Conservation (phyloP, 106 monocot species). For the Xerophyta viscosa region DNA sequence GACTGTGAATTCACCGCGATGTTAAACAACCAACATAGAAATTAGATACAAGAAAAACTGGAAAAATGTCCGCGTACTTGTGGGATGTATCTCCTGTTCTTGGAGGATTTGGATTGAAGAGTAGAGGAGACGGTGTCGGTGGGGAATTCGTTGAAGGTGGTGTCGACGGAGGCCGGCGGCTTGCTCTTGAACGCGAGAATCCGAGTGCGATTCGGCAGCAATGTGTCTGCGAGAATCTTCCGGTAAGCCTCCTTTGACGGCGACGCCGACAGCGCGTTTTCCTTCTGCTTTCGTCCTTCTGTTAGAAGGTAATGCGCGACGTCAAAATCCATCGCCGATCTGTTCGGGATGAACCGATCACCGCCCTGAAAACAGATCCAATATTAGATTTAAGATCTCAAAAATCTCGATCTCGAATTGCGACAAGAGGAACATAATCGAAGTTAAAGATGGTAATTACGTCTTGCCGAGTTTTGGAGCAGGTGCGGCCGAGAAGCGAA, state of each 20-base stretch:
- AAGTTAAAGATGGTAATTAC: too few species aligned
- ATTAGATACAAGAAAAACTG: background rate
- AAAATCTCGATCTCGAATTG: too few species aligned
- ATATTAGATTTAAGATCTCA: too few species aligned
- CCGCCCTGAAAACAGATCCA: too few species aligned
- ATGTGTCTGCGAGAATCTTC: constrained; percentile 27
- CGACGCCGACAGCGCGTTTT: constrained; percentile 23
- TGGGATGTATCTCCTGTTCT: constrained; percentile 44
- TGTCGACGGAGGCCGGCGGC: constrained; percentile 11
- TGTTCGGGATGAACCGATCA: constrained; percentile 62
- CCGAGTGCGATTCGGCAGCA: constrained; percentile 29
- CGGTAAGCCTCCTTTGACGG: constrained; percentile 43
- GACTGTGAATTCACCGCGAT: background rate
- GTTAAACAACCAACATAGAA: background rate
- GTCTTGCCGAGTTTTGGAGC: too few species aligned
- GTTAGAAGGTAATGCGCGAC: constrained; percentile 43
- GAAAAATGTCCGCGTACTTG: constrained; percentile 20
- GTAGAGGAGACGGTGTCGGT: constrained; percentile 12
- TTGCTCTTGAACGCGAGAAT: constrained; percentile 48
- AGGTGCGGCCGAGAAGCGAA: too few species aligned
- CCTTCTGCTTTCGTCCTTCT: constrained; percentile 42
- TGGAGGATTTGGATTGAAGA: constrained; percentile 22
- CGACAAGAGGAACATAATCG: too few species aligned
- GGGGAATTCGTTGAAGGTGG: constrained; percentile 9
- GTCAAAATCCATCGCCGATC: constrained; percentile 62